Evolutionary conservation across 306 rosid genomes (phyloP).

Genomic region (Sesbania bispinosa): DNA sequence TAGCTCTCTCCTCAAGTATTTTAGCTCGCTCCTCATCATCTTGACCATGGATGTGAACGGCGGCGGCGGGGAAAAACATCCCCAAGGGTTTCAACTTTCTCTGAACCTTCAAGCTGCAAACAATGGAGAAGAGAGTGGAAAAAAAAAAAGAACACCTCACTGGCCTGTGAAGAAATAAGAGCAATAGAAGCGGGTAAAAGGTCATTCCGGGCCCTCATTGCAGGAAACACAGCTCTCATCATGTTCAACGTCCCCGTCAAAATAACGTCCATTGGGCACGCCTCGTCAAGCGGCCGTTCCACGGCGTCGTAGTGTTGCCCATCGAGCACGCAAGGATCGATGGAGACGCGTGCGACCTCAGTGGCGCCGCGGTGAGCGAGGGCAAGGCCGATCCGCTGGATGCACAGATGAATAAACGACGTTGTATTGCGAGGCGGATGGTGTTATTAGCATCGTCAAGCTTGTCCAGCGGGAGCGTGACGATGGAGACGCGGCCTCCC

Average conservation of each 20-base stretch:
- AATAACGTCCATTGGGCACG: constrained; percentile 79
- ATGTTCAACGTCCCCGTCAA: constrained; percentile 67
- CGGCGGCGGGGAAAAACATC: too few species aligned
- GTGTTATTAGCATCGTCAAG: too few species aligned
- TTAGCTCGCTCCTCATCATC: too few species aligned
- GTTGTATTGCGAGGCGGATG: too few species aligned
- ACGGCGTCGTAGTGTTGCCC: constrained; percentile 57
- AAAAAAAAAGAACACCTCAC: constrained; percentile 57
- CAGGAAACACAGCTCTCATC: constrained; percentile 81
- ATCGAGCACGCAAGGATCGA: constrained; percentile 79
- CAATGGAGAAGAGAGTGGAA: neutral
- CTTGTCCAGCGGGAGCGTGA: too few species aligned
- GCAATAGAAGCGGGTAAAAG: constrained; percentile 70
- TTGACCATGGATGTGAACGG: too few species aligned
- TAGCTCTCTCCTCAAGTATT: constrained; percentile 84
- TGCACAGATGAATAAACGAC: constrained; percentile 90
- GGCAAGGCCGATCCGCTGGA: constrained; percentile 97
- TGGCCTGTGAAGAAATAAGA: constrained; percentile 87
- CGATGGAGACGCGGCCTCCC: constrained; percentile 89
- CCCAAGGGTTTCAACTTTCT: neutral
- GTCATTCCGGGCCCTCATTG: constrained; percentile 54
- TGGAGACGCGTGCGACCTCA: constrained; percentile 83
- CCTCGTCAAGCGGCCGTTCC: constrained; percentile 51
- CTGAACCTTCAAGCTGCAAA: neutral
- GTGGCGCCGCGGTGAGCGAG: constrained; percentile 77